Base-by-base conservation (phyloP, 352 stramenopile genomes). In the Phytophthora pinifolia region DNA sequence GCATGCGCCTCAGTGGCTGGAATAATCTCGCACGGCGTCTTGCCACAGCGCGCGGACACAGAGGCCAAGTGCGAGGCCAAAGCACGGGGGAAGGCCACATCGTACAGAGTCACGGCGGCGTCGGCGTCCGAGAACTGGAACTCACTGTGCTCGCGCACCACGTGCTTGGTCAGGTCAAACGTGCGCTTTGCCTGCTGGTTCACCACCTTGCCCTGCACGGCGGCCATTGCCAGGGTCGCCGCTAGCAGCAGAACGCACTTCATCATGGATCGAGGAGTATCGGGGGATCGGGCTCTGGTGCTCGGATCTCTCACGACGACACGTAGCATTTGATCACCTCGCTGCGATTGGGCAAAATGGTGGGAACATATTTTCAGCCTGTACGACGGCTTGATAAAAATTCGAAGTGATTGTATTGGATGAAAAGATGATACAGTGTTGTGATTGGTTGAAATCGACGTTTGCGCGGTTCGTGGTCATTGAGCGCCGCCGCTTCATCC, bases 151-250 rank as follows among this genome's bases (percentile, higher is more conserved):
- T 87, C 72, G 37, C 79, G 79, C 66, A 92, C 85, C 38, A 95
- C 79, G 66, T 93, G 85, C 60, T 81, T 79, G 25, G 81, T 95
- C 46, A 95, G 55, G 56, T 95, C 83, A 25, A 92, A 60, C 37
- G 73, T 75, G 54, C 85, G 85, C 64, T 95, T 90, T 29, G 83
- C 69, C 82, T 90, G 45, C 39, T 77, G 86, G 69, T 93, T 95
- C 47, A 93, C 65, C 27, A 93, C 61, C 20, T 67, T 71, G 17
- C 48, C 83, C 20, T 84, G 50, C 34, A 67, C 46, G 12, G 66
- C 58, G 45, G 55, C 59, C 27, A 77, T 47, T 39, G 61, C 52
- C 52, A 72, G 38, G 34, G 84, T 54, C 41, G 57, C 46, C 54
- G 61, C 51, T 41, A 77, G 51, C 54, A 71, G 52, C 48, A 72